A percentile compares a stretch with the other conserved stretches of the same genome.
Evolutionary conservation across 106 monocot species (phyloP).

Genomic region (Dendrobium officinale): DNA sequence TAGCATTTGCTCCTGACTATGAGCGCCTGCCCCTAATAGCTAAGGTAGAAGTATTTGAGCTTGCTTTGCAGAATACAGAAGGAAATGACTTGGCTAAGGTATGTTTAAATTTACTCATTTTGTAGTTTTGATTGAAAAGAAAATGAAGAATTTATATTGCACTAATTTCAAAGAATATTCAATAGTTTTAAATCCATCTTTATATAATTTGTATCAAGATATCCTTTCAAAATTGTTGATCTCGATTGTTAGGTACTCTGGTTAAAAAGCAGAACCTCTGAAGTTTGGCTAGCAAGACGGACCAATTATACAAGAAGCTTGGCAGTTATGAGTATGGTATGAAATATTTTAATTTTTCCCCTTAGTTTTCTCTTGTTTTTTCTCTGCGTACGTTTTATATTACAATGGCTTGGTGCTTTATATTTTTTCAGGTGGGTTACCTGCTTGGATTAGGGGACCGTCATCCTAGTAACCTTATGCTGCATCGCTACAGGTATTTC

Average conservation of each 20-base stretch:
- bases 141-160: background rate
- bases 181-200: too few relatives aligned
- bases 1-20: slow-evolving; percentile 95
- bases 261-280: slow-evolving; percentile 96
- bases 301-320: slow-evolving; percentile 98
- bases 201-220: too few relatives aligned
- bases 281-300: slow-evolving; percentile 95
- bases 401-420: background rate
- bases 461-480: slow-evolving; percentile 98
- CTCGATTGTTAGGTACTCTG: slow-evolving; percentile 67
- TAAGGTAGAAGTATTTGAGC: slow-evolving; percentile 96
- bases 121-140: background rate
- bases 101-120: slow-evolving; percentile 1
- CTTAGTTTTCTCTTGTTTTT: background rate
- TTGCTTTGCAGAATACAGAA: slow-evolving; percentile 88
- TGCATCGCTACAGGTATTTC: slow-evolving; percentile 79
- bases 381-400: background rate
- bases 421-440: slow-evolving; percentile 78
- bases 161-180: too few relatives aligned
- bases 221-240: background rate
- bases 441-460: slow-evolving; percentile 96
- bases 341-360: background rate
- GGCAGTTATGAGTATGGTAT: slow-evolving; percentile 99
- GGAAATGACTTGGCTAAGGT: slow-evolving; percentile 98
- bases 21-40: slow-evolving; percentile 86